Conservation (phyloP, 2,329 filamentous ascomycete genomes). For the Pezicula rhizophila region DNA sequence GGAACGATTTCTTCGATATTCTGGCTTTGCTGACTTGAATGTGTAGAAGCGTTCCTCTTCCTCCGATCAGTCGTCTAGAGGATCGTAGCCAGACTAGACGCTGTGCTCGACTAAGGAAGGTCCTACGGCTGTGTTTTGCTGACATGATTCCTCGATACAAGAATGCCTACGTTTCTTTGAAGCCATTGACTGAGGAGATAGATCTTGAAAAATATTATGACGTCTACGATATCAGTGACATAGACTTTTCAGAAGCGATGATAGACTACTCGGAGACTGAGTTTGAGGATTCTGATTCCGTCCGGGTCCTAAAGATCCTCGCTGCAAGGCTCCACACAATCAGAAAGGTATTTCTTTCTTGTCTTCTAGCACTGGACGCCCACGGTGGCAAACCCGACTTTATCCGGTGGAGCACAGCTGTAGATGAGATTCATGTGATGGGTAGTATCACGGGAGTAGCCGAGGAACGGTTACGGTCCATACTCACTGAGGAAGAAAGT, state of each 20-base stretch:
- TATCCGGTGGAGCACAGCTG: constrained; percentile 69
- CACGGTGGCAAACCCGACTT: constrained; percentile 73
- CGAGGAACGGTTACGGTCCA: constrained; percentile 59
- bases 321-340: constrained; percentile 75
- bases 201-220: constrained; percentile 92
- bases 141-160: constrained; percentile 67
- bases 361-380: constrained; percentile 80
- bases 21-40: constrained; percentile 12
- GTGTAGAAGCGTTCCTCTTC: constrained; percentile 73
- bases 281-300: constrained; percentile 69
- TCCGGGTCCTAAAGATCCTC: constrained; percentile 74
- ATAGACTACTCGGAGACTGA: constrained; percentile 57
- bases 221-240: constrained; percentile 72
- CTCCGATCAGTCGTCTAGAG: constrained; percentile 88
- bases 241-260: constrained; percentile 66
- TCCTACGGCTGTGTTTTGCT: constrained; percentile 64
- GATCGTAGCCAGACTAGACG: constrained; percentile 72
- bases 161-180: constrained; percentile 62
- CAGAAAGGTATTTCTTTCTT: constrained; percentile 81
- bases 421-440: constrained; percentile 66
- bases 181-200: constrained; percentile 68
- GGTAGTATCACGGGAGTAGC: constrained; percentile 55
- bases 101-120: constrained; percentile 73
- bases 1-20: constrained; percentile 25
- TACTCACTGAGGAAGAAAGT: constrained; percentile 78